Conservation (phyloP, 2,329 filamentous ascomycete genomes). For the Orbilia brochopaga region DNA sequence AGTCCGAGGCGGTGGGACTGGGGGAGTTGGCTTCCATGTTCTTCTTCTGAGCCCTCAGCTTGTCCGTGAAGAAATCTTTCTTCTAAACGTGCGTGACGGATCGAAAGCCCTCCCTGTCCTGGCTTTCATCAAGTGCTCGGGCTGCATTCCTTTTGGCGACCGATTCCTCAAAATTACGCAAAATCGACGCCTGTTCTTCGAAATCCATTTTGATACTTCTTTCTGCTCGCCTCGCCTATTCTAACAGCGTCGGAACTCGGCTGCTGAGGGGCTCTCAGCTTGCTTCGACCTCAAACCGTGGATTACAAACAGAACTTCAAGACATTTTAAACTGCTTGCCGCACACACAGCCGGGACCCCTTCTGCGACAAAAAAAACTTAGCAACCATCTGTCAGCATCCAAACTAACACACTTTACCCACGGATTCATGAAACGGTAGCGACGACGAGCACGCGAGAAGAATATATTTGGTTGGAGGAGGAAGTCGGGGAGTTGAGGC, state of each 20-base stretch:
- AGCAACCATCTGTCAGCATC: too few relatives aligned
- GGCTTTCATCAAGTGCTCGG: conserved; percentile 19
- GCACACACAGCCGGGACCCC: too few relatives aligned
- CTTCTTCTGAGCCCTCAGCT: conserved; percentile 19
- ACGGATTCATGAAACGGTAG: too few relatives aligned
- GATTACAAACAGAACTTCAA: background rate
- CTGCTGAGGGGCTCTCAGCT: too few relatives aligned
- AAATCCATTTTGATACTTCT: too few relatives aligned
- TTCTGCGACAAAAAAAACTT: too few relatives aligned
- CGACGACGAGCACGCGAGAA: background rate
- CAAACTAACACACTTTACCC: too few relatives aligned
- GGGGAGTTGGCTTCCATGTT: conserved; percentile 5
- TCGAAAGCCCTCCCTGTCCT: background rate
- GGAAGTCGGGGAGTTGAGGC: conserved; percentile 20
- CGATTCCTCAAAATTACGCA: conserved; percentile 20
- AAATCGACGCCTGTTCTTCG: conserved; percentile 1
- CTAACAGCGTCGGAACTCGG: too few relatives aligned
- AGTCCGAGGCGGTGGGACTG: conserved; percentile 27
- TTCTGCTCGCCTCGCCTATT: background rate
- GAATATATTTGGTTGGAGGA: conserved; percentile 7
- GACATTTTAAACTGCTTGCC: background rate
- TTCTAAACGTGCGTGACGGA: background rate
- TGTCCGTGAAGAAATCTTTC: background rate
- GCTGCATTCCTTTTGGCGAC: conserved; percentile 29
- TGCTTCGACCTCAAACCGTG: conserved; percentile 4